Evolutionary conservation across 495 filamentous ascomycete species (phyloP).

Genomic region (Penicillium waksmanii): DNA sequence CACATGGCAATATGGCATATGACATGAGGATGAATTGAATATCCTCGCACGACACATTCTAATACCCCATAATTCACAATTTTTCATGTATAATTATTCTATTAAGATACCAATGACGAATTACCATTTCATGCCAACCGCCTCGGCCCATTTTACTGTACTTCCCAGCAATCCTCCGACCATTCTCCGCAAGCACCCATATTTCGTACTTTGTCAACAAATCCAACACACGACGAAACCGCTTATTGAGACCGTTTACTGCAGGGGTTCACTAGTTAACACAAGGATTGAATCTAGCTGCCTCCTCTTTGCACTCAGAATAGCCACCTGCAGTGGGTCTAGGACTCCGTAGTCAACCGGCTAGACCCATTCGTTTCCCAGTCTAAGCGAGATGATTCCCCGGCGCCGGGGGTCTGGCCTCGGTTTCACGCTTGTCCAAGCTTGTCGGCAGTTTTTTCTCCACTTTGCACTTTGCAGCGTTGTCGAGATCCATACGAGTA

Average conservation of each 20-base stretch:
- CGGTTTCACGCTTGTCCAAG: slow-evolving; percentile 1
- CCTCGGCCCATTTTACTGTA: background rate
- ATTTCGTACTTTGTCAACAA: too few relatives aligned
- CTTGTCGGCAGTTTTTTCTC: slow-evolving; percentile 1
- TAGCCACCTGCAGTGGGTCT: background rate
- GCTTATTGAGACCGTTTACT: too few relatives aligned
- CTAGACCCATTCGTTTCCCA: background rate
- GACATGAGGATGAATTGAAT: too few relatives aligned
- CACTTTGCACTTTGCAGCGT: background rate
- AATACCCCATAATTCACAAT: slow-evolving; percentile 1
- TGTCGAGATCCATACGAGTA: background rate
- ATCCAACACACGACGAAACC: too few relatives aligned
- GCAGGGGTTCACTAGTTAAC: too few relatives aligned
- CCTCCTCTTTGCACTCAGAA: too few relatives aligned
- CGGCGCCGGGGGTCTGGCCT: background rate
- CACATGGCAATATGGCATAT: too few relatives aligned
- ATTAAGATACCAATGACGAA: slow-evolving; percentile 1
- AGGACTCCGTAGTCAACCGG: too few relatives aligned
- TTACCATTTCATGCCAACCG: background rate
- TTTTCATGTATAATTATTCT: background rate
- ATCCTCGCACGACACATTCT: background rate
- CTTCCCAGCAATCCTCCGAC: too few relatives aligned
- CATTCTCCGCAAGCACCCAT: too few relatives aligned
- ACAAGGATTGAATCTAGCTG: too few relatives aligned
- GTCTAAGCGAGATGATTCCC: background rate